Evolutionary conservation across 2,329 filamentous ascomycete genomes (phyloP).

Genomic region (Teratosphaeria gauchensis): DNA sequence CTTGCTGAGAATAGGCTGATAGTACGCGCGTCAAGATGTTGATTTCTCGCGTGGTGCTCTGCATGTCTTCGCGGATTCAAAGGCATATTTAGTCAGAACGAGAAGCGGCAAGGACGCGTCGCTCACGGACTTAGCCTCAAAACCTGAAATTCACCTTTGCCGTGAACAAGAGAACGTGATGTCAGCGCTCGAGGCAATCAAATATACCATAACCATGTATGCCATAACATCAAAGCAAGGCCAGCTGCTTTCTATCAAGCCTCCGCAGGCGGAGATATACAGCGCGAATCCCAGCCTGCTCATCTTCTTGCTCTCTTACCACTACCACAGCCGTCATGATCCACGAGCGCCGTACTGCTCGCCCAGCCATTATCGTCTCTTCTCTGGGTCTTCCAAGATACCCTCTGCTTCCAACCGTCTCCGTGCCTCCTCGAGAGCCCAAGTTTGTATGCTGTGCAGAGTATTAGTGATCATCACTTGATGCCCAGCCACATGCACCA

Average conservation of each 20-base stretch:
- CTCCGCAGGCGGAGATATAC: constrained; percentile 7
- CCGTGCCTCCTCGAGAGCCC: constrained; percentile 94
- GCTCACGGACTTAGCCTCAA: too few relatives aligned
- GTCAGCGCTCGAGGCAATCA: background rate
- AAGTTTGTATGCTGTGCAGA: constrained; percentile 79
- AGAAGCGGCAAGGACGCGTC: too few relatives aligned
- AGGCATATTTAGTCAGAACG: too few relatives aligned
- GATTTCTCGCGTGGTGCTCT: too few relatives aligned
- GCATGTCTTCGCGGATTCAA: too few relatives aligned
- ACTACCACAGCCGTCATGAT: background rate
- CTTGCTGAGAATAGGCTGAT: too few relatives aligned
- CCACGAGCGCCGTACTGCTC: background rate
- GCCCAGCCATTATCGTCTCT: constrained; percentile 1
- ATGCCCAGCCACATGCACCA: background rate
- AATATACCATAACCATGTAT: constrained; percentile 1
- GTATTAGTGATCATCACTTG: constrained; percentile 2
- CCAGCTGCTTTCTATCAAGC: constrained; percentile 7
- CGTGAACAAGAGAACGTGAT: background rate
- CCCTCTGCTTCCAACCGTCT: constrained; percentile 93
- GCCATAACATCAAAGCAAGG: background rate
- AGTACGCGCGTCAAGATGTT: too few relatives aligned
- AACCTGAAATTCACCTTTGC: background rate
- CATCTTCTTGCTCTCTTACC: background rate
- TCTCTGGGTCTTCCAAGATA: constrained; percentile 69
- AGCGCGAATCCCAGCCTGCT: constrained; percentile 2